phyloP scores from a whole-genome alignment of 371 early-diverging fungal species.

The Batkoa obscura region DNA sequence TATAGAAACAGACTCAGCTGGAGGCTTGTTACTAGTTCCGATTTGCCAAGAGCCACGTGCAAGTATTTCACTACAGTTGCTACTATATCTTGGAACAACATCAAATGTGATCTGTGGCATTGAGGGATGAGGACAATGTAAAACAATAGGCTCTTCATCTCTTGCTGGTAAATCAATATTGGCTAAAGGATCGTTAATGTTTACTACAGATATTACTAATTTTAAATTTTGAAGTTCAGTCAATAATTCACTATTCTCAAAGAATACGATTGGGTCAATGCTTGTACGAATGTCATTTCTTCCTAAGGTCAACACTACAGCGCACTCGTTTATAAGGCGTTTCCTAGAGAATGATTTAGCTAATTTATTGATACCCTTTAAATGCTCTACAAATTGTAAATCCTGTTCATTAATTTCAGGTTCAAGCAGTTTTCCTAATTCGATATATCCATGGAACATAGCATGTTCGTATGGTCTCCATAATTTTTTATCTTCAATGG shows the following conservation, averaged over 20 bases:
- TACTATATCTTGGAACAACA: constrained; percentile 35
- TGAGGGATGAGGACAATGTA: constrained; percentile 27
- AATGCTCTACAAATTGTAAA: neutral
- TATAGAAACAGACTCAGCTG: constrained; percentile 23
- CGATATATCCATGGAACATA: neutral
- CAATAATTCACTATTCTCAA: constrained; percentile 10
- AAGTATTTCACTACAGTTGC: constrained; percentile 19
- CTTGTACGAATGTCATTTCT: constrained; percentile 37
- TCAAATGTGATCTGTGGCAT: constrained; percentile 37
- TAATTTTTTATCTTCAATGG: neutral
- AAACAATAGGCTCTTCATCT: constrained; percentile 35
- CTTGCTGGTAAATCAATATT: constrained; percentile 35
- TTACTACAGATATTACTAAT: constrained; percentile 31
- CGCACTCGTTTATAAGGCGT: constrained; percentile 12
- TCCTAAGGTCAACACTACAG: constrained; percentile 46
- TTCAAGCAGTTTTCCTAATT: neutral
- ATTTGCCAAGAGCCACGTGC: constrained; percentile 38
- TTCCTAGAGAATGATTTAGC: too few species aligned
- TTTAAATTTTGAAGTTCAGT: constrained; percentile 19
- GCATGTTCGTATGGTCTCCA: neutral
- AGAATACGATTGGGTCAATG: constrained; percentile 17
- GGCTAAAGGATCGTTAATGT: constrained; percentile 36
- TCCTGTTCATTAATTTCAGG: too few species aligned
- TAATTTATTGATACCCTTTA: neutral
- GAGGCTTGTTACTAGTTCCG: constrained; percentile 14